Conservation (phyloP, 2,329 filamentous ascomycete species). For the Aspergillus thermomutatus region DNA sequence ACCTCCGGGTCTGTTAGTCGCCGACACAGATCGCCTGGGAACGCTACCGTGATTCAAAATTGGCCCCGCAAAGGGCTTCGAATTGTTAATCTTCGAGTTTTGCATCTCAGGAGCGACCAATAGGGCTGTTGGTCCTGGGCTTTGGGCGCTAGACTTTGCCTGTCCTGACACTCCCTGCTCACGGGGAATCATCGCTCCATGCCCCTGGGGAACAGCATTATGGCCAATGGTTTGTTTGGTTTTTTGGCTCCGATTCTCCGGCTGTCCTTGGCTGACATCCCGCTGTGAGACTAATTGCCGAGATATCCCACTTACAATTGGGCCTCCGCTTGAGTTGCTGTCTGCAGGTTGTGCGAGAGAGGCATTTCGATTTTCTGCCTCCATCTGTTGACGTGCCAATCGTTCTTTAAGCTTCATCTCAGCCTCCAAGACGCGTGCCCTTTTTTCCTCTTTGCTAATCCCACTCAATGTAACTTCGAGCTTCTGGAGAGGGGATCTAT, state of each 20-base stretch:
- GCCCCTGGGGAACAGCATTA: neutral
- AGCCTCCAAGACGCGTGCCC: conserved; percentile 77
- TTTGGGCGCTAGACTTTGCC: neutral
- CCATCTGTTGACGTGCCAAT: conserved; percentile 26
- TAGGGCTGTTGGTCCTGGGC: conserved; percentile 16
- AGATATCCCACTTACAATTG: neutral
- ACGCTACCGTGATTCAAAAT: conserved; percentile 17
- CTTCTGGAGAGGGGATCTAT: conserved; percentile 88
- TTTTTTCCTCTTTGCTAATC: conserved; percentile 94
- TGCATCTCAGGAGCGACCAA: conserved; percentile 15
- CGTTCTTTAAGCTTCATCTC: conserved; percentile 68
- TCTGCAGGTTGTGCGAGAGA: neutral
- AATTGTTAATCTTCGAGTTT: conserved; percentile 19
- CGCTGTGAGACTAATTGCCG: neutral
- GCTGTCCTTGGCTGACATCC: neutral
- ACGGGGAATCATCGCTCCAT: neutral
- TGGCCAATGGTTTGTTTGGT: neutral
- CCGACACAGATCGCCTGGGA: conserved; percentile 25
- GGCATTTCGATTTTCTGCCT: conserved; percentile 8
- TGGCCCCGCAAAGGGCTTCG: neutral
- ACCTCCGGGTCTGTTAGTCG: conserved; percentile 13
- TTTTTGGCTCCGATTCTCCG: neutral
- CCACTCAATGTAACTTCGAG: conserved; percentile 86
- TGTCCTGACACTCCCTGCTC: neutral
- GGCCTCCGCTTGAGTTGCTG: neutral